A percentile compares a stretch with the other conserved stretches of the same genome.
Evolutionary conservation across 495 filamentous ascomycete genomes (phyloP).

Genomic region (Penicillium desertorum): DNA sequence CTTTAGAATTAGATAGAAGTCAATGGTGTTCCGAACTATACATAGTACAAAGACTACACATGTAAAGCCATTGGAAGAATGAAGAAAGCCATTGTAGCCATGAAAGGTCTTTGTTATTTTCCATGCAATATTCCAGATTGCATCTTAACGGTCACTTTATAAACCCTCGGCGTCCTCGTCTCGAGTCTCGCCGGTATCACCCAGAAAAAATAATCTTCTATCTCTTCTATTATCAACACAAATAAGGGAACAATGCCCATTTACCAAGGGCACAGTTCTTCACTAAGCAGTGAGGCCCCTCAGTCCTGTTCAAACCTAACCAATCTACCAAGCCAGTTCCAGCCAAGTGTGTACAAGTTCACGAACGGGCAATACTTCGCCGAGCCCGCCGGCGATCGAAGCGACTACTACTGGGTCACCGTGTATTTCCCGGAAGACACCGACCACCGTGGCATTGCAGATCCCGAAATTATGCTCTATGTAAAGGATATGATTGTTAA

Average conservation of each 20-base stretch:
- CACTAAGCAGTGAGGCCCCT: neutral
- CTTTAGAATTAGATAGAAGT: neutral
- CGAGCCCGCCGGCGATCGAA: neutral
- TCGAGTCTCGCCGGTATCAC: neutral
- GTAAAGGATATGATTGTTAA: neutral
- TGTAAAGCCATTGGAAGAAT: neutral
- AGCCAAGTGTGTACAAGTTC: constrained; percentile 2
- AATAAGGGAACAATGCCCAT: neutral
- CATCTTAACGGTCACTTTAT: neutral
- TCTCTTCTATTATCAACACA: neutral
- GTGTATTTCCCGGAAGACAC: neutral
- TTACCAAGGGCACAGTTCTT: neutral
- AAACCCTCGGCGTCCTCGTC: neutral
- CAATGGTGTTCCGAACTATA: neutral
- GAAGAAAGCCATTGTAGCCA: neutral
- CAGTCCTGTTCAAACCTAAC: neutral
- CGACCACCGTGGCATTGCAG: neutral
- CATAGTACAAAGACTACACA: neutral
- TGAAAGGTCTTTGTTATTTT: neutral
- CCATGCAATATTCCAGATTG: neutral
- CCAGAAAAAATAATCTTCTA: neutral
- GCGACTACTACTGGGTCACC: constrained; percentile 6
- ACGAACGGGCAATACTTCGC: neutral
- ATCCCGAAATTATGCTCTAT: neutral
- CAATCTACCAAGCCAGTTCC: neutral